Evolutionary conservation across 805 yeast genomes (phyloP).

Genomic region (Wickerhamomyces silvicola): DNA sequence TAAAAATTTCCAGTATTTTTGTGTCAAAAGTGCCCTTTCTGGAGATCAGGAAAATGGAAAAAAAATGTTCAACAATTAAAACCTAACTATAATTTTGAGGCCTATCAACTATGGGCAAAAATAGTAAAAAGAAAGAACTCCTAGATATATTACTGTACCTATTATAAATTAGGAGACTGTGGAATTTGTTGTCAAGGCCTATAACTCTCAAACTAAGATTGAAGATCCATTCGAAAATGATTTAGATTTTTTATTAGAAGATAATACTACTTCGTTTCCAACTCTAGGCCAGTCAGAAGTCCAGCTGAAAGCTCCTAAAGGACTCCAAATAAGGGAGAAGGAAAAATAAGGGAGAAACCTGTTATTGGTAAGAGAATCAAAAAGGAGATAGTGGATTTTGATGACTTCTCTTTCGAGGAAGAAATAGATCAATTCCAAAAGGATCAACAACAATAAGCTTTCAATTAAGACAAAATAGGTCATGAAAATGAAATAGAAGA

Average conservation of each 20-base stretch:
- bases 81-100: too few relatives aligned
- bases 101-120: too few relatives aligned
- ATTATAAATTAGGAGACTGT: not conserved
- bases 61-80: too few relatives aligned
- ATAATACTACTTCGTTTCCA: not conserved
- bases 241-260: conserved; percentile 10
- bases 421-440: conserved; percentile 9
- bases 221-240: conserved; percentile 15
- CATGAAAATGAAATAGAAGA: not conserved
- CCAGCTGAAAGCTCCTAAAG: not conserved
- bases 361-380: conserved; percentile 6
- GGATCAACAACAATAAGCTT: not conserved
- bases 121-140: not conserved
- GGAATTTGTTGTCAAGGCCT: conserved; percentile 1
- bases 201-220: conserved; percentile 14
- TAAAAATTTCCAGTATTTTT: too few relatives aligned
- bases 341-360: not conserved
- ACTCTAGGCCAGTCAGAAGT: not conserved
- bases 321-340: not conserved
- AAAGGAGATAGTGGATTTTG: conserved; percentile 16
- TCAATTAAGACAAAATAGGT: not conserved
- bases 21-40: too few relatives aligned
- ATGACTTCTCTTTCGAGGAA: conserved; percentile 10
- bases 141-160: conserved; percentile 9
- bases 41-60: too few relatives aligned